phyloP scores from a whole-genome alignment of 1,284 basidiomycete genomes.

The Paramarasmius palmivorus region DNA sequence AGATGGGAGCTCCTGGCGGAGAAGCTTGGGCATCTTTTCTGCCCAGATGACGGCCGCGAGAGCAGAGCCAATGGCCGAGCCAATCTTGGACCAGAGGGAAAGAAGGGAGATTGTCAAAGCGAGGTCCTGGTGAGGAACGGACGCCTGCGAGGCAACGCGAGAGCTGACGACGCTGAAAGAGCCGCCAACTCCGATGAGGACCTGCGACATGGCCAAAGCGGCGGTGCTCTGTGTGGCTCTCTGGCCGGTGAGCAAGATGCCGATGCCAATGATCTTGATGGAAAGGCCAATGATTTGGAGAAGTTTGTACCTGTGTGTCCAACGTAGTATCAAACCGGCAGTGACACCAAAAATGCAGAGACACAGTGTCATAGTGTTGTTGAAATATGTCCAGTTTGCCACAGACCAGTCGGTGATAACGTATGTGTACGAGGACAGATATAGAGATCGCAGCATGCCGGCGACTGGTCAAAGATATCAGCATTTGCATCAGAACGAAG shows the following conservation, averaged over 20 bases:
- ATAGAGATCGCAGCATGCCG: constrained; percentile 14
- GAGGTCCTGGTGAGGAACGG: constrained; percentile 27
- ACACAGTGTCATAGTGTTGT: constrained; percentile 14
- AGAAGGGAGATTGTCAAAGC: constrained; percentile 23
- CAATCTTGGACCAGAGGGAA: constrained; percentile 24
- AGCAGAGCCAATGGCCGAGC: constrained; percentile 22
- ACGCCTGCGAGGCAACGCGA: constrained; percentile 25
- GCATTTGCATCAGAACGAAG: not conserved
- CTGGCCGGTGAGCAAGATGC: constrained; percentile 21
- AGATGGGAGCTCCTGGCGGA: constrained; percentile 20
- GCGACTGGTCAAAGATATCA: constrained; percentile 8
- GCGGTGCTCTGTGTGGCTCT: constrained; percentile 15
- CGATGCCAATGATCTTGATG: constrained; percentile 21
- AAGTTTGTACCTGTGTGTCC: constrained; percentile 16
- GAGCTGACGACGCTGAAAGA: constrained; percentile 25
- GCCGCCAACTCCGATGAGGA: constrained; percentile 24
- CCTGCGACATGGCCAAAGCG: constrained; percentile 23
- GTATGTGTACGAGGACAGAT: constrained; percentile 16
- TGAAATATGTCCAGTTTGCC: constrained; percentile 17
- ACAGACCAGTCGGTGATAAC: constrained; percentile 16
- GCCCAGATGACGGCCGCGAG: constrained; percentile 25
- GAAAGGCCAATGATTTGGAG: constrained; percentile 16
- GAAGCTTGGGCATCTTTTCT: constrained; percentile 20
- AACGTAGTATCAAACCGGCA: constrained; percentile 15
- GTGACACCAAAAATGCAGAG: constrained; percentile 17